Evolutionary conservation across 257 asterid genomes (phyloP), one percentile per base, ranked within the genome.

Genomic region (Solanum paucissectum): DNA sequence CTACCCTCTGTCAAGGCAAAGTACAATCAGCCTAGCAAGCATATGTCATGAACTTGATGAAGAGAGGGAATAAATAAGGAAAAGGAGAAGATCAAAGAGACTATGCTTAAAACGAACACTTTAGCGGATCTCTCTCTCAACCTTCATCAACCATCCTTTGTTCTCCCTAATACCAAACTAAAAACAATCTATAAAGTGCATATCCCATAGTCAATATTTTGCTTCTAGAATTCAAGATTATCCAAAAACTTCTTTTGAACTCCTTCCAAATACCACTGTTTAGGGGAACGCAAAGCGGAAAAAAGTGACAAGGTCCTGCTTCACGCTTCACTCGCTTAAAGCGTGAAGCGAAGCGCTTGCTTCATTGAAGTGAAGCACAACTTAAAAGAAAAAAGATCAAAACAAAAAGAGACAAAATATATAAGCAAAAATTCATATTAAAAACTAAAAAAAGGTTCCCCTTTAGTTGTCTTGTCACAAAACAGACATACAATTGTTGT

Each of bases 1-100:
- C 93, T 91, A 74, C 84, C 88, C 87, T 91, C 98, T 93, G 90
- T 79, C 44, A 32, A 49, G 42, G 86, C 88, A 90, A 87, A 86
- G 72, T 77, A 86, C 37, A 86, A 74, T 84, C 21, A 85, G 85
- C 3, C 34, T 36, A 84, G 69, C 69, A 86, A 37, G 69, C 86
- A 10, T 82, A 18, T 29, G 21, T 46, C 21, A 49, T 32, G n/a
- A 29, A 82, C 86, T 49, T 49, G 71, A 49, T 21, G 25, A 46
- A 18, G 85, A 49, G 29, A 27, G 42, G 44, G 40, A 49, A 82
- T 32, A 49, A 81, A 82, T 3, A 82, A 82, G 69, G 38, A 82
- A 82, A 82, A 32, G 44, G 27, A 20, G 69, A 82, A 49, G 20
- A 82, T 12, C 40, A 49, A 32, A 29, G 44, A 49, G 38, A 49